phyloP scores from a whole-genome alignment of 1,284 basidiomycete species.

The Chalciporus sp. region DNA sequence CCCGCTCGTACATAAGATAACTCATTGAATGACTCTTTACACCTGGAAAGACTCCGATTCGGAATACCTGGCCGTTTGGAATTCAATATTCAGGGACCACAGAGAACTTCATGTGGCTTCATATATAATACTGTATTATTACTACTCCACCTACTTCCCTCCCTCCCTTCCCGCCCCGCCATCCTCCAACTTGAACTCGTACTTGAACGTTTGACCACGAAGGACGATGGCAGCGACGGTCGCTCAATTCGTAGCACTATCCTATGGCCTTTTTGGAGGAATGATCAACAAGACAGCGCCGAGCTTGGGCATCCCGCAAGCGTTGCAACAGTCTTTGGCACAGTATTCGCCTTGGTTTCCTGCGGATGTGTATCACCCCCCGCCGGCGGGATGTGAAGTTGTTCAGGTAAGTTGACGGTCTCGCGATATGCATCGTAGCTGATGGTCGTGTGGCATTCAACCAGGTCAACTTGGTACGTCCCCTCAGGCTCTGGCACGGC shows the following conservation, averaged over 20 bases:
- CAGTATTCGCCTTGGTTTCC: constrained; percentile 22
- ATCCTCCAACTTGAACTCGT: too few relatives aligned
- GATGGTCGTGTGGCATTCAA: not conserved
- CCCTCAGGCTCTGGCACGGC: too few relatives aligned
- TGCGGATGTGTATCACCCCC: constrained; percentile 13
- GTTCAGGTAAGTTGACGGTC: constrained; percentile 10
- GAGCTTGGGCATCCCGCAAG: constrained; percentile 11
- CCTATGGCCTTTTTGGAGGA: not conserved
- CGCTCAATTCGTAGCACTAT: not conserved
- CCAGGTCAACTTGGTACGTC: constrained; percentile 59
- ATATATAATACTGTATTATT: too few relatives aligned
- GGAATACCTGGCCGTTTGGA: too few relatives aligned
- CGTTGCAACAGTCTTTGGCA: constrained; percentile 19
- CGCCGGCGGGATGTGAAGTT: constrained; percentile 15
- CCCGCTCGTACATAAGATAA: too few relatives aligned
- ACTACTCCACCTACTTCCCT: too few relatives aligned
- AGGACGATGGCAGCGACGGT: constrained; percentile 4
- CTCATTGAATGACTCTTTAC: too few relatives aligned
- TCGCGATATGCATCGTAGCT: not conserved
- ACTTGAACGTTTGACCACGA: too few relatives aligned
- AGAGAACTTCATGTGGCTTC: too few relatives aligned
- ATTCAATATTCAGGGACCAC: too few relatives aligned
- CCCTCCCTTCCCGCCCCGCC: too few relatives aligned
- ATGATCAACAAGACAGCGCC: constrained; percentile 15
- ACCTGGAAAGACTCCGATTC: too few relatives aligned